These are phyloP conservation scores for Lentinula aciculospora DNA, from an alignment of 768 basidiomycete species.

Conservation along the genomic window DNA sequence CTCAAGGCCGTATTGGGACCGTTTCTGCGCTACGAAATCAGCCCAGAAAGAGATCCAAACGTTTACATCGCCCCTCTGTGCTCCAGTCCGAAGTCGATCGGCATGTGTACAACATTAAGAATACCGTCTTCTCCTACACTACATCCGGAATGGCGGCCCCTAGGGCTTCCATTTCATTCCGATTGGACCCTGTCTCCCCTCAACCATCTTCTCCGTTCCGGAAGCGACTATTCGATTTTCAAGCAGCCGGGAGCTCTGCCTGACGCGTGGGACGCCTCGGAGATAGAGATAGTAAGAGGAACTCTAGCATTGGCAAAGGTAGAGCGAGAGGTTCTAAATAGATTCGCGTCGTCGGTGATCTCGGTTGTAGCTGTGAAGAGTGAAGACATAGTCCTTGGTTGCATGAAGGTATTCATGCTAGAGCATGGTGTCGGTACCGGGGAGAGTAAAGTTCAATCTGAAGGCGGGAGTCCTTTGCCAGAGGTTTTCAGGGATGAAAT, in stretches of 20 bases:
- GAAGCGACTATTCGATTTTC: slow-evolving; percentile 63
- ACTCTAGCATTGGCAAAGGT: slow-evolving; percentile 58
- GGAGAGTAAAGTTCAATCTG: slow-evolving; percentile 32
- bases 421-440: slow-evolving; percentile 60
- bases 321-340: slow-evolving; percentile 34
- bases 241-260: slow-evolving; percentile 43
- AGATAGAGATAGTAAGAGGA: slow-evolving; percentile 69
- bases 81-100: slow-evolving; percentile 51
- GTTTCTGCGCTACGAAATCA: slow-evolving; percentile 48
- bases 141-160: slow-evolving; percentile 14
- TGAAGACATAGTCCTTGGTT: slow-evolving; percentile 61
- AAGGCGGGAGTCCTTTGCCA: slow-evolving; percentile 28
- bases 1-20: slow-evolving; percentile 44
- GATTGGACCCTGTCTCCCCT: slow-evolving; percentile 73
- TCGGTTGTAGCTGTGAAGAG: slow-evolving; percentile 27
- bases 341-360: slow-evolving; percentile 20
- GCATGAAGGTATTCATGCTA: slow-evolving; percentile 96
- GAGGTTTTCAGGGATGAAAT: slow-evolving; percentile 79
- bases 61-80: slow-evolving; percentile 42
- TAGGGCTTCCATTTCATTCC: slow-evolving; percentile 40
- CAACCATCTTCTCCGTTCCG: slow-evolving; percentile 77
- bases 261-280: slow-evolving; percentile 68
- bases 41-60: slow-evolving; percentile 19
- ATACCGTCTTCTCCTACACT: slow-evolving; percentile 21
- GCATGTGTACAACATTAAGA: slow-evolving; percentile 48